Conservation (phyloP, 352 stramenopile genomes). For the Pythium utonaiense region DNA sequence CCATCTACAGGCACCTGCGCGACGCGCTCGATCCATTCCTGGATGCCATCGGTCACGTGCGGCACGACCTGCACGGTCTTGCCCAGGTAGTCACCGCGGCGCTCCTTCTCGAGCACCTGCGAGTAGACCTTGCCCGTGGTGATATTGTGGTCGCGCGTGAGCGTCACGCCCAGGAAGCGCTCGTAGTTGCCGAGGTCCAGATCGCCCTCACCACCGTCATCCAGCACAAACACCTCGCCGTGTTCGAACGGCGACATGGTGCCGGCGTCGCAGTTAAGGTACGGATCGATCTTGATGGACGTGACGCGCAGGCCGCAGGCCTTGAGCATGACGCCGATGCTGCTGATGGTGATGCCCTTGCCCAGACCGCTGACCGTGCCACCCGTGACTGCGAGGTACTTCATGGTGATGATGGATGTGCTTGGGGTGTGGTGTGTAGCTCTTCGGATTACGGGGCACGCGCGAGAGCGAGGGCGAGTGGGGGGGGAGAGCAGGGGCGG, state of each 20-base stretch:
- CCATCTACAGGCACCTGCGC: constrained; percentile 94
- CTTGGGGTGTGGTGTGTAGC: background rate
- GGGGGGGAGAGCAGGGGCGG: constrained; percentile 4
- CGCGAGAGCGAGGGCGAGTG: background rate
- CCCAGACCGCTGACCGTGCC: constrained; percentile 98
- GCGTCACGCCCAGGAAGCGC: constrained; percentile 94
- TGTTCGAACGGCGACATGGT: constrained; percentile 98
- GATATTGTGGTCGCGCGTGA: constrained; percentile 98
- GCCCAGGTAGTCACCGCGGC: constrained; percentile 96
- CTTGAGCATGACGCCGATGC: constrained; percentile 97
- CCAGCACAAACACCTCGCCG: constrained; percentile 96
- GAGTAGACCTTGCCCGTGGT: constrained; percentile 99
- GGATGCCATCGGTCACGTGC: constrained; percentile 93
- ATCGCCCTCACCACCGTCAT: constrained; percentile 97
- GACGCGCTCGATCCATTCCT: constrained; percentile 98
- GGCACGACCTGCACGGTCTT: constrained; percentile 99
- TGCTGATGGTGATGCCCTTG: constrained; percentile 99
- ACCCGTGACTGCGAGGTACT: constrained; percentile 98
- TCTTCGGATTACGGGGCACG: too few species aligned
- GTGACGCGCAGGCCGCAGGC: constrained; percentile 94
- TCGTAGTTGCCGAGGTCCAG: constrained; percentile 99
- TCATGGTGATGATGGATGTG: constrained; percentile 69
- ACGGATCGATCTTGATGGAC: constrained; percentile 99
- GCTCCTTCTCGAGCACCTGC: constrained; percentile 95
- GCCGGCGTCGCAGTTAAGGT: constrained; percentile 98